Evolutionary conservation across 2,329 filamentous ascomycete genomes (phyloP).

Genomic region (Leptographium flavum): DNA sequence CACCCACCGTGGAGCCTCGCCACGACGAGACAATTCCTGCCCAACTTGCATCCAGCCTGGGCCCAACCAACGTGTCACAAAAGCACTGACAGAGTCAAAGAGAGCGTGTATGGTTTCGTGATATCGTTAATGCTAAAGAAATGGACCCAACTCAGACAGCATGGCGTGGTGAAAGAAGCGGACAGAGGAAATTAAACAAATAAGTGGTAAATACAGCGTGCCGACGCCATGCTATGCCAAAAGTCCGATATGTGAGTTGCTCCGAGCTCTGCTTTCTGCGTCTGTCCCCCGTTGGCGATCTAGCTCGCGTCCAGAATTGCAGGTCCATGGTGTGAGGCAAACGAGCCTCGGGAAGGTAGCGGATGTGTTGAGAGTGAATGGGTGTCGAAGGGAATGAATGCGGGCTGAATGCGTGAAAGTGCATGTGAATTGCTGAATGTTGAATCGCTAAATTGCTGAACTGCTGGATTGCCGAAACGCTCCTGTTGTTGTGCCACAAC

Average conservation of each 20-base stretch:
- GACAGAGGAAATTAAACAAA: background rate
- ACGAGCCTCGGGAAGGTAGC: too few relatives aligned
- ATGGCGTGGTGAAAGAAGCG: background rate
- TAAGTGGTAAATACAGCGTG: background rate
- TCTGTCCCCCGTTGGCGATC: background rate
- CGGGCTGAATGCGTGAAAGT: background rate
- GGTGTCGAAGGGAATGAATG: too few relatives aligned
- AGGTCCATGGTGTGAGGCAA: too few relatives aligned
- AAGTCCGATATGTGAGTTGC: background rate
- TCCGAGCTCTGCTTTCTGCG: background rate
- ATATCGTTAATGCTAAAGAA: background rate
- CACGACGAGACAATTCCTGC: too few relatives aligned
- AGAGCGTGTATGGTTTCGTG: background rate
- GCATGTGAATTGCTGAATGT: too few relatives aligned
- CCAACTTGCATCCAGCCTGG: too few relatives aligned
- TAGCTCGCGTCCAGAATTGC: too few relatives aligned
- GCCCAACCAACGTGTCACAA: background rate
- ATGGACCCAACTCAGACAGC: background rate
- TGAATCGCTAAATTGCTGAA: too few relatives aligned
- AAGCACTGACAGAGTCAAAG: background rate
- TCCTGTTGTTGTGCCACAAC: too few relatives aligned
- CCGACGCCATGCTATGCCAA: constrained; percentile 1
- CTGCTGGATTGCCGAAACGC: too few relatives aligned
- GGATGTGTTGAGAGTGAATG: too few relatives aligned
- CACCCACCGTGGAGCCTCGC: background rate